phyloP scores from a whole-genome alignment of 2,329 filamentous ascomycete genomes.

The Fusarium robinianum region DNA sequence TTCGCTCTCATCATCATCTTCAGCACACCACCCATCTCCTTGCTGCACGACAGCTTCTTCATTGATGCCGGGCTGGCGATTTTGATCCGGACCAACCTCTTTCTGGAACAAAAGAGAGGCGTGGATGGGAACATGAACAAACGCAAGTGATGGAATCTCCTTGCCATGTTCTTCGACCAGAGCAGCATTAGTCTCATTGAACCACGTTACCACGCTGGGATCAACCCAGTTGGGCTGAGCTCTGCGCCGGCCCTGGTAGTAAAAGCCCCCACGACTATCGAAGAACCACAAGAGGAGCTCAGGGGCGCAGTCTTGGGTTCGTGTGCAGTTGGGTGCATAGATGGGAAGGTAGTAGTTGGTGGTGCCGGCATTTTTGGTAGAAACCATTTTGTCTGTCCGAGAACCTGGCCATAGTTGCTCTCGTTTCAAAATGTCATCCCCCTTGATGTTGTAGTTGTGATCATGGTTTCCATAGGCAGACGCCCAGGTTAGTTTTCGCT shows the following conservation, averaged over 20 bases:
- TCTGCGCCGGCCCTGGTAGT: slow-evolving; percentile 48
- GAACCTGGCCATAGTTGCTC: slow-evolving; percentile 32
- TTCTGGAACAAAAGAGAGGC: slow-evolving; percentile 35
- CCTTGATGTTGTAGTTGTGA: slow-evolving; percentile 53
- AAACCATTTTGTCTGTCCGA: slow-evolving; percentile 33
- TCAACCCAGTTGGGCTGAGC: slow-evolving; percentile 51
- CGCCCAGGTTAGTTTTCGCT: slow-evolving; percentile 61
- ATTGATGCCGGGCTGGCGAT: slow-evolving; percentile 52
- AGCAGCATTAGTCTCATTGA: slow-evolving; percentile 41
- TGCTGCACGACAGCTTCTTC: slow-evolving; percentile 49
- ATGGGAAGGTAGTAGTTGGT: slow-evolving; percentile 52
- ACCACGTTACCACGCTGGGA: slow-evolving; percentile 50
- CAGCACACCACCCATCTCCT: slow-evolving; percentile 50
- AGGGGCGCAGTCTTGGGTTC: slow-evolving; percentile 36
- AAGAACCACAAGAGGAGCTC: slow-evolving; percentile 69
- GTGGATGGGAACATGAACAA: slow-evolving; percentile 53
- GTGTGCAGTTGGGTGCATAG: slow-evolving; percentile 40
- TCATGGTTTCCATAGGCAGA: slow-evolving; percentile 74
- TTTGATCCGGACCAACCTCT: slow-evolving; percentile 40
- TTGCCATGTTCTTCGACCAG: slow-evolving; percentile 37
- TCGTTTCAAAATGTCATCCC: slow-evolving; percentile 25
- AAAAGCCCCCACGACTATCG: slow-evolving; percentile 62
- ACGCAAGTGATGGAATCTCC: slow-evolving; percentile 51
- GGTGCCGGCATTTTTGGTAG: slow-evolving; percentile 34
- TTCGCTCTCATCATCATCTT: slow-evolving; percentile 44